Base-by-base conservation (phyloP, 225 moss, liverwort and hornwort species). In the Bryum argenteum region DNA sequence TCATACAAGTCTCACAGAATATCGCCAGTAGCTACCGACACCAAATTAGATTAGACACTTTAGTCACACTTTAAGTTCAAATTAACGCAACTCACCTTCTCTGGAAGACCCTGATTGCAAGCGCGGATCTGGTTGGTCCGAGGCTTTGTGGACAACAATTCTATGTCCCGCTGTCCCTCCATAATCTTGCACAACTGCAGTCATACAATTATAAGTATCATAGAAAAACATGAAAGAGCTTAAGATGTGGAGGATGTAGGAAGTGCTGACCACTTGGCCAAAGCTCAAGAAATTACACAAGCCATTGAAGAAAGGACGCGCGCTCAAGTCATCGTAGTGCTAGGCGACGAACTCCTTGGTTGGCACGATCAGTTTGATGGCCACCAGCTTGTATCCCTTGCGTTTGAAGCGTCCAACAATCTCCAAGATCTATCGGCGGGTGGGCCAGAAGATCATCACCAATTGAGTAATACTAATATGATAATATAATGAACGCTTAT, bases 331-430 rank as follows among this genome's bases (percentile, higher is more conserved):
- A 75, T 85, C 84, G 47, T 93, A 93, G 68, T 93, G 93, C 85
- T 91, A 63, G n/a, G 68, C 85, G n/a, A 89, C 93, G 61, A 93
- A 93, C 51, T 84, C 89, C 80, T 93, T 93, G 17, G 83, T 87
- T 53, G 91, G 91, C 4, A 88, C 75, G 22, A 90, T 87, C 11
- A 89, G 77, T 78, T 89, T 89, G 73, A 89, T 82, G 37, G 83
- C 93, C 8, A 93, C 89, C 69, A 93, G 76, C 85, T 93, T 93
- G 76, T 77, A 93, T 5, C 93, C 93, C 79, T 93, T 93, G 76
- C 85, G 85, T 75, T 93, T 91, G 51, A 87, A 93, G n/a, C 91
- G 88, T 9, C 83, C 81, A 16, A 91, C 8, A 38, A 93, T 89
- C 26, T 93, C 91, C 22, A 91, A 83, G 65, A 93, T 75, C 92